These are phyloP conservation scores for Cucurbitaria berberidis DNA, from an alignment of 2,329 filamentous ascomycete species.

Conservation along the genomic window DNA sequence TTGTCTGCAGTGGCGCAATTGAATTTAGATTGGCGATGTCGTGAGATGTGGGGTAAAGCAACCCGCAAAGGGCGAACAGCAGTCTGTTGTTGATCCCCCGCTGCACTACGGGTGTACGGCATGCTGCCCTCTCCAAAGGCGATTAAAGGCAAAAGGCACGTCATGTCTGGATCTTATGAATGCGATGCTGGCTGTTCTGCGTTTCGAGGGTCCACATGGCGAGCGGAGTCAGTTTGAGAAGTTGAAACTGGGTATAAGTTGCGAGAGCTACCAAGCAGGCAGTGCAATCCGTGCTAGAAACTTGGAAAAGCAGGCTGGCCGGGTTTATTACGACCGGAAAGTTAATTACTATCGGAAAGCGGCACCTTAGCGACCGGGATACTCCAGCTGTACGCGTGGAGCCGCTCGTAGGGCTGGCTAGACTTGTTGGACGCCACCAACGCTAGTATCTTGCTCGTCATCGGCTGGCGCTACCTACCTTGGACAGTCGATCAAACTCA, in stretches of 20 bases:
- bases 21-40: too few relatives aligned
- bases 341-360: slow-evolving; percentile 4
- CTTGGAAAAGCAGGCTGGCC: neutral
- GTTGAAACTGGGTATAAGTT: too few relatives aligned
- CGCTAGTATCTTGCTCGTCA: too few relatives aligned
- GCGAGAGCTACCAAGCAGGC: too few relatives aligned
- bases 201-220: neutral
- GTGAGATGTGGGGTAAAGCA: neutral
- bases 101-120: neutral
- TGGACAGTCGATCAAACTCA: neutral
- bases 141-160: neutral
- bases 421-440: neutral
- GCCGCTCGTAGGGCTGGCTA: neutral
- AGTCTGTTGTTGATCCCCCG: neutral
- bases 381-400: neutral
- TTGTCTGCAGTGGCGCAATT: neutral
- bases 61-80: neutral
- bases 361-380: slow-evolving; percentile 3
- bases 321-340: too few relatives aligned
- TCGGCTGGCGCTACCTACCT: too few relatives aligned
- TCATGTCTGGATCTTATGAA: too few relatives aligned
- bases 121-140: neutral
- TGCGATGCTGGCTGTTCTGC: neutral
- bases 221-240: neutral
- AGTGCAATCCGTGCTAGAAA: neutral